These are phyloP conservation scores for Cyberlindnera mycetangii DNA, from an alignment of 805 yeast genomes.

Conservation along the genomic window DNA sequence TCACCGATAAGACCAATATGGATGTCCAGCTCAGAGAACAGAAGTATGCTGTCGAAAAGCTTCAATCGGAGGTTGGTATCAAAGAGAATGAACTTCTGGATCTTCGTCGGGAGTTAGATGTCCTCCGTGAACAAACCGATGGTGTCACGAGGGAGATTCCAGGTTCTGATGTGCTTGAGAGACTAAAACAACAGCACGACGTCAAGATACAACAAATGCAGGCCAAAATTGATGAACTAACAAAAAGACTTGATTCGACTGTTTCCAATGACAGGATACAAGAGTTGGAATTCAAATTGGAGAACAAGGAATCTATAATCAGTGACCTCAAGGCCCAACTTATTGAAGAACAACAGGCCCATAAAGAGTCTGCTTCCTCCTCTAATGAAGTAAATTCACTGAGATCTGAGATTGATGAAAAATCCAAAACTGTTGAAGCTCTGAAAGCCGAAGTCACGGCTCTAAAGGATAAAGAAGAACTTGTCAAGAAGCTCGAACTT, in stretches of 20 bases:
- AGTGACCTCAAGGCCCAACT: constrained; percentile 15
- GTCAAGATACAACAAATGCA: constrained; percentile 7
- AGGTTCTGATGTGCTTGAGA: not conserved
- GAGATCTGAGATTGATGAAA: constrained; percentile 2
- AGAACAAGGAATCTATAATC: constrained; percentile 22
- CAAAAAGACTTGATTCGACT: constrained; percentile 8
- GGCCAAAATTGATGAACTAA: constrained; percentile 9
- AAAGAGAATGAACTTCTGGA: constrained; percentile 10
- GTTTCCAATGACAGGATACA: constrained; percentile 17
- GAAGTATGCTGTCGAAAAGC: constrained; percentile 1
- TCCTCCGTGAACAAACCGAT: constrained; percentile 3
- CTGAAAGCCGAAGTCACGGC: not conserved
- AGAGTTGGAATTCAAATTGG: constrained; percentile 20
- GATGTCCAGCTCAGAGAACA: constrained; percentile 11
- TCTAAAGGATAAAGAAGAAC: not conserved
- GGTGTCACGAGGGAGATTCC: not conserved
- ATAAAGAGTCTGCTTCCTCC: not conserved
- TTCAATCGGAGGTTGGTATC: constrained; percentile 5
- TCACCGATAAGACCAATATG: constrained; percentile 9
- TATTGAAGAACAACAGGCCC: not conserved
- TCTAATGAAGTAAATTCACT: not conserved
- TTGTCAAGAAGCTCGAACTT: constrained; percentile 1
- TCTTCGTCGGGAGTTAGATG: constrained; percentile 4
- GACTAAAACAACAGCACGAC: constrained; percentile 7
- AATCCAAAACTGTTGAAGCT: constrained; percentile 1